Conservation (phyloP, 805 yeast genomes). For the Yarrowia keelungensis region DNA sequence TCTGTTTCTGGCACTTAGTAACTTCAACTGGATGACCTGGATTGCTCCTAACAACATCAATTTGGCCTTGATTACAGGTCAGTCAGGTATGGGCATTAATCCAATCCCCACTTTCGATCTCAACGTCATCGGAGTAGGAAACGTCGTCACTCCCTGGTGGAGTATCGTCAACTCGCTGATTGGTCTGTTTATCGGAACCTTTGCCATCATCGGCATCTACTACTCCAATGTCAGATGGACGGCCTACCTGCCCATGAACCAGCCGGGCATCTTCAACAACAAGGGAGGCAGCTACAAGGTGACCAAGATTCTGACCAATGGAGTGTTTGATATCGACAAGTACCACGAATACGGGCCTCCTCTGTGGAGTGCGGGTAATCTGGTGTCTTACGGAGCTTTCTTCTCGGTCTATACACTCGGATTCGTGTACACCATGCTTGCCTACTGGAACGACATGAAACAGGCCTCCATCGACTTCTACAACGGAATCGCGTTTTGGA, state of each 20-base stretch:
- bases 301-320: slow-evolving; percentile 52
- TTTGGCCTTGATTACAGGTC: slow-evolving; percentile 66
- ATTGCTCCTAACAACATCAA: slow-evolving; percentile 60
- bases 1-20: slow-evolving; percentile 65
- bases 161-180: slow-evolving; percentile 54
- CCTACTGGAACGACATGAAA: slow-evolving; percentile 41
- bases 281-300: slow-evolving; percentile 59
- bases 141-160: slow-evolving; percentile 54
- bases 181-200: slow-evolving; percentile 49
- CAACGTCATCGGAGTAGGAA: slow-evolving; percentile 61
- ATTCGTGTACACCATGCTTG: slow-evolving; percentile 52
- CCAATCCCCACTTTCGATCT: slow-evolving; percentile 55
- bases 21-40: slow-evolving; percentile 71
- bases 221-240: slow-evolving; percentile 65
- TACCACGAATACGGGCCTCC: slow-evolving; percentile 70
- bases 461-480: slow-evolving; percentile 41
- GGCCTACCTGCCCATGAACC: slow-evolving; percentile 64
- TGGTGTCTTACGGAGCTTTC: slow-evolving; percentile 59
- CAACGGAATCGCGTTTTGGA: slow-evolving; percentile 20
- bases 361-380: slow-evolving; percentile 60
- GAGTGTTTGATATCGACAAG: slow-evolving; percentile 54
- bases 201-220: slow-evolving; percentile 60
- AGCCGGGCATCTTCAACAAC: slow-evolving; percentile 61
- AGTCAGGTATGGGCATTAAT: slow-evolving; percentile 51
- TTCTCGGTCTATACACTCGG: slow-evolving; percentile 65